Conservation (phyloP, 2,329 filamentous ascomycete species). For the Annulohypoxylon truncatum region DNA sequence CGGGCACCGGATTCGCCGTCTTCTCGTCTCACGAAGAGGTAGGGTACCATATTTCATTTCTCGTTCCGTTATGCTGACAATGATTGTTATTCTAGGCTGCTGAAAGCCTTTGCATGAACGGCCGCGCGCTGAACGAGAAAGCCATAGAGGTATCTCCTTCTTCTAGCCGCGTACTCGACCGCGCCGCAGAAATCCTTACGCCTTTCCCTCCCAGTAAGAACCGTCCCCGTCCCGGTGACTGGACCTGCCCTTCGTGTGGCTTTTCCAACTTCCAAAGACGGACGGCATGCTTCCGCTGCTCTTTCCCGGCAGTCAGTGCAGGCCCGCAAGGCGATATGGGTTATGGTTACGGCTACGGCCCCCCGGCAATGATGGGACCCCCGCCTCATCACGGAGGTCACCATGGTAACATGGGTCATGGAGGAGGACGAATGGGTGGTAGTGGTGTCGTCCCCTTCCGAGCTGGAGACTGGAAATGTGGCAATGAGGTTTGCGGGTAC, state of each 20-base stretch:
- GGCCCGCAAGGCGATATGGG: slow-evolving; percentile 71
- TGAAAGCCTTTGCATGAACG: slow-evolving; percentile 99
- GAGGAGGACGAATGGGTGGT: slow-evolving; percentile 79
- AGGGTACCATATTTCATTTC: slow-evolving; percentile 54
- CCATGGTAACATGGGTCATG: slow-evolving; percentile 62
- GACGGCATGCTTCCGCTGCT: slow-evolving; percentile 98
- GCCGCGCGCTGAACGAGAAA: slow-evolving; percentile 96
- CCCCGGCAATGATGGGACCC: slow-evolving; percentile 80
- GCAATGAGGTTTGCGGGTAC: slow-evolving; percentile 95
- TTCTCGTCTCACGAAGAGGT: slow-evolving; percentile 99
- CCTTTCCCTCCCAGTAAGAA: slow-evolving; percentile 99
- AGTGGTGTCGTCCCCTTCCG: slow-evolving; percentile 94
- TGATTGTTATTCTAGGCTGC: slow-evolving; percentile 73
- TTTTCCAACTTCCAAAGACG: slow-evolving; percentile 99
- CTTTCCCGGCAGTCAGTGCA: slow-evolving; percentile 92
- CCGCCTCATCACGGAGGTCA: slow-evolving; percentile 79
- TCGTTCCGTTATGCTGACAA: slow-evolving; percentile 7
- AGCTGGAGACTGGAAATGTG: slow-evolving; percentile 98
- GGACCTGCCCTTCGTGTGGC: slow-evolving; percentile 98
- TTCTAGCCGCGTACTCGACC: slow-evolving; percentile 94
- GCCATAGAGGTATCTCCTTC: slow-evolving; percentile 98
- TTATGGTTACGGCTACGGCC: slow-evolving; percentile 69
- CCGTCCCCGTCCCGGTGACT: slow-evolving; percentile 94
- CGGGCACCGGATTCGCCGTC: slow-evolving; percentile 95
- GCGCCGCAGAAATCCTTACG: slow-evolving; percentile 93